phyloP scores from a whole-genome alignment of 2,329 filamentous ascomycete genomes.

The Eutypella sp. region DNA sequence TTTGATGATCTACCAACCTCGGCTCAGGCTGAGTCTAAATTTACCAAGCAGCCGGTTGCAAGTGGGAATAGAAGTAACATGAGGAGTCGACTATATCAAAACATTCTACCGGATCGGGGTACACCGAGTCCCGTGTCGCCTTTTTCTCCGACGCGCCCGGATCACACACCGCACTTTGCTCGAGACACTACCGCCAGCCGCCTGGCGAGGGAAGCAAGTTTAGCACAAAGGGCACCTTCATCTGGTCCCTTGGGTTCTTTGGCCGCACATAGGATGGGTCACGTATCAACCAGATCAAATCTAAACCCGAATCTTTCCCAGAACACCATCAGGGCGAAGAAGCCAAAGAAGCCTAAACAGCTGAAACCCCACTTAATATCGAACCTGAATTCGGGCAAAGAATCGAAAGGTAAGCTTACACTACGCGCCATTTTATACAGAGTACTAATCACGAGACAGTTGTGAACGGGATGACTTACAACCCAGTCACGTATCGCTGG shows the following conservation, averaged over 20 bases:
- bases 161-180: conserved; percentile 57
- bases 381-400: conserved; percentile 68
- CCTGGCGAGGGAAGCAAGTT: conserved; percentile 57
- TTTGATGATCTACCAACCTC: conserved; percentile 96
- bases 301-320: conserved; percentile 41
- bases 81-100: conserved; percentile 53
- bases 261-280: conserved; percentile 49
- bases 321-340: conserved; percentile 46
- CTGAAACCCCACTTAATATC: conserved; percentile 84
- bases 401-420: conserved; percentile 66
- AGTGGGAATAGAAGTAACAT: conserved; percentile 61
- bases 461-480: conserved; percentile 94
- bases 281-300: conserved; percentile 46
- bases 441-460: conserved; percentile 45
- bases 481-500: conserved; percentile 81
- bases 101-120: conserved; percentile 47
- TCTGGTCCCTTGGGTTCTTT: conserved; percentile 49
- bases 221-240: conserved; percentile 55
- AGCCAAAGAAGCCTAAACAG: conserved; percentile 52
- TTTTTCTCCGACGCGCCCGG: conserved; percentile 51
- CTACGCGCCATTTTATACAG: conserved; percentile 1
- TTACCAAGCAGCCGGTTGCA: conserved; percentile 70
- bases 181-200: conserved; percentile 62
- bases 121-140: conserved; percentile 51
- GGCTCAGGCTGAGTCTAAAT: conserved; percentile 73